These are phyloP conservation scores for Trichosporon ovoides DNA, from an alignment of 1,284 basidiomycete species.

Conservation along the genomic window DNA sequence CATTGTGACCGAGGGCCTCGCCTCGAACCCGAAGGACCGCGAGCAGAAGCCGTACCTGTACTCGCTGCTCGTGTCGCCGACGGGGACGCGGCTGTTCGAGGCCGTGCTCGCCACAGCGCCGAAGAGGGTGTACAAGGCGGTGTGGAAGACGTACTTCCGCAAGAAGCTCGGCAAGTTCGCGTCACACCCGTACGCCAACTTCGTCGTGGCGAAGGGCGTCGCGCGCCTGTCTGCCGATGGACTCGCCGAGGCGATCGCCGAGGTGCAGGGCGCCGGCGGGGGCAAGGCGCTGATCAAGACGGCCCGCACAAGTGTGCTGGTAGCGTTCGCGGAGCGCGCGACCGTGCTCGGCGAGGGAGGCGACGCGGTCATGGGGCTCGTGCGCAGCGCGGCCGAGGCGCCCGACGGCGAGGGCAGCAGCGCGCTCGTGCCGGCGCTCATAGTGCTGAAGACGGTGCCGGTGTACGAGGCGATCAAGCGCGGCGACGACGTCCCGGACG, in stretches of 20 bases:
- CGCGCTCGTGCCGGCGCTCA: slow-evolving; percentile 60
- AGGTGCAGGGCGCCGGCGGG: slow-evolving; percentile 56
- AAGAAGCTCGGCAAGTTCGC: slow-evolving; percentile 66
- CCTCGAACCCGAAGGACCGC: slow-evolving; percentile 41
- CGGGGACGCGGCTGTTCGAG: slow-evolving; percentile 81
- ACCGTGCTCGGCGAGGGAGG: slow-evolving; percentile 47
- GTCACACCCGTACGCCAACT: slow-evolving; percentile 83
- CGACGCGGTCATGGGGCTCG: slow-evolving; percentile 54
- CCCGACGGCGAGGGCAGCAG: slow-evolving; percentile 54
- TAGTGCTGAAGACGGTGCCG: slow-evolving; percentile 59
- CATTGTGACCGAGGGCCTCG: slow-evolving; percentile 68
- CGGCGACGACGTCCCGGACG: slow-evolving; percentile 26
- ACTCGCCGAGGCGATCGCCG: slow-evolving; percentile 57
- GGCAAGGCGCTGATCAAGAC: slow-evolving; percentile 54
- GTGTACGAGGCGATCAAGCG: slow-evolving; percentile 49
- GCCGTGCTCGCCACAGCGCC: slow-evolving; percentile 64
- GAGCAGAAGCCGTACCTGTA: slow-evolving; percentile 51
- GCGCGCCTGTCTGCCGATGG: slow-evolving; percentile 57
- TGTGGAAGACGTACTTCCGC: slow-evolving; percentile 74
- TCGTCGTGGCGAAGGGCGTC: slow-evolving; percentile 74
- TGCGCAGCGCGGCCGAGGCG: slow-evolving; percentile 60
- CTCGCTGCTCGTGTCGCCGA: slow-evolving; percentile 73
- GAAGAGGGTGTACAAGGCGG: slow-evolving; percentile 56
- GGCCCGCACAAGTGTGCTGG: slow-evolving; percentile 61
- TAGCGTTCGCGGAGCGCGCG: slow-evolving; percentile 65